phyloP scores from a whole-genome alignment of 2,329 filamentous ascomycete genomes.

The Coniochaeta sp. region DNA sequence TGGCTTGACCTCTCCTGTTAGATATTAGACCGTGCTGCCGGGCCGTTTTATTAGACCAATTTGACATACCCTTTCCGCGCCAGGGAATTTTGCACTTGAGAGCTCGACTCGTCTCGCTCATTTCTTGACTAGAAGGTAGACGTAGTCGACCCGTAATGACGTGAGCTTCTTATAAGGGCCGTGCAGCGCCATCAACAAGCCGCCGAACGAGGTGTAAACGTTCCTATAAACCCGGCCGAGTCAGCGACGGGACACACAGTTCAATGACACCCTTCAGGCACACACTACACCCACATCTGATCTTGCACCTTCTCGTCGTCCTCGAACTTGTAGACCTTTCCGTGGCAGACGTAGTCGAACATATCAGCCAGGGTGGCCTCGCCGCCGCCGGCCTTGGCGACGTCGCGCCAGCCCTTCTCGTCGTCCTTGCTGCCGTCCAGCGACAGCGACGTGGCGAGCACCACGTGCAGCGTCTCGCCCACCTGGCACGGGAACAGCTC shows the following conservation, averaged over 20 bases:
- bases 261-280: no score
- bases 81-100: background rate
- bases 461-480: slow-evolving; percentile 72
- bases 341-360: slow-evolving; percentile 83
- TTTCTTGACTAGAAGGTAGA: slow-evolving; percentile 94
- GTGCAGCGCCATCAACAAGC: slow-evolving; percentile 81
- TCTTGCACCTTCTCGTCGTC: slow-evolving; percentile 65
- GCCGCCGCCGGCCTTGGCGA: slow-evolving; percentile 43
- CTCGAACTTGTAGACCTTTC: slow-evolving; percentile 85
- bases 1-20: background rate
- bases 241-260: background rate
- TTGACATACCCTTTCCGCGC: background rate
- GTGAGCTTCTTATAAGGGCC: slow-evolving; percentile 95
- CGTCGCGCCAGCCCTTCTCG: slow-evolving; percentile 74
- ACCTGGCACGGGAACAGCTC: slow-evolving; percentile 76
- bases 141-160: slow-evolving; percentile 82
- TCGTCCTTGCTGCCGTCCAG: slow-evolving; percentile 80
- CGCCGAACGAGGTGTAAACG: slow-evolving; percentile 90
- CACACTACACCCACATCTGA: slow-evolving; percentile 79
- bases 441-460: slow-evolving; percentile 77
- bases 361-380: slow-evolving; percentile 64
- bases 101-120: slow-evolving; percentile 30
- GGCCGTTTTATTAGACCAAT: background rate
- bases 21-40: background rate
- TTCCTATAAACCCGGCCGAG: slow-evolving; percentile 50